These are phyloP conservation scores for Nemania sp. DNA, from an alignment of 2,329 filamentous ascomycete genomes.

Conservation along the genomic window DNA sequence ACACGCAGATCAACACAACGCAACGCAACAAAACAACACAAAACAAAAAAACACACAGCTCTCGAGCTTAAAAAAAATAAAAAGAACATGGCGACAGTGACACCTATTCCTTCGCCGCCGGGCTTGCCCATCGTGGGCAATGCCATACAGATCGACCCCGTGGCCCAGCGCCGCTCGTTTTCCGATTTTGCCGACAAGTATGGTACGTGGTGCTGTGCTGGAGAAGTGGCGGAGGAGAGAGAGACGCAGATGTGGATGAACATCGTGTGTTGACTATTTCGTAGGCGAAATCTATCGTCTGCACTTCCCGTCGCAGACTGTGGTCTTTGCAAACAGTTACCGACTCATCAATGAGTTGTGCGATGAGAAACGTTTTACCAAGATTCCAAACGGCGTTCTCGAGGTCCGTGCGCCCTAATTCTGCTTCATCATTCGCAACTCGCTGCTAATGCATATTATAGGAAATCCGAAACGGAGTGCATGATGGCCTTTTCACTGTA, in stretches of 20 bases:
- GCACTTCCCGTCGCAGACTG: constrained; percentile 48
- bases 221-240: neutral
- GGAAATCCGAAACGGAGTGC: constrained; percentile 61
- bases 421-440: neutral
- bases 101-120: constrained; percentile 64
- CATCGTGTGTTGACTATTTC: constrained; percentile 16
- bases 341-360: constrained; percentile 65
- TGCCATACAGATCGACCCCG: constrained; percentile 62
- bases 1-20: too few relatives aligned
- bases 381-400: constrained; percentile 55
- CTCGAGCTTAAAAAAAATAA: too few relatives aligned
- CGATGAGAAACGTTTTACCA: constrained; percentile 68
- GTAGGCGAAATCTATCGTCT: constrained; percentile 65
- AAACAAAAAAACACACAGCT: too few relatives aligned
- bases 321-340: constrained; percentile 56
- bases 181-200: constrained; percentile 64
- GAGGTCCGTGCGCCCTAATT: constrained; percentile 34
- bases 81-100: constrained; percentile 23
- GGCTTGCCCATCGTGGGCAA: constrained; percentile 70
- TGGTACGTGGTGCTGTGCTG: constrained; percentile 49
- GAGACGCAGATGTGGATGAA: neutral
- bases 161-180: constrained; percentile 60
- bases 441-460: constrained; percentile 22
- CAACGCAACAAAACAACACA: too few relatives aligned
- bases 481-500: constrained; percentile 70